Base-by-base conservation (phyloP, 371 early-diverging fungal genomes). In the Entomophthora muscae region DNA sequence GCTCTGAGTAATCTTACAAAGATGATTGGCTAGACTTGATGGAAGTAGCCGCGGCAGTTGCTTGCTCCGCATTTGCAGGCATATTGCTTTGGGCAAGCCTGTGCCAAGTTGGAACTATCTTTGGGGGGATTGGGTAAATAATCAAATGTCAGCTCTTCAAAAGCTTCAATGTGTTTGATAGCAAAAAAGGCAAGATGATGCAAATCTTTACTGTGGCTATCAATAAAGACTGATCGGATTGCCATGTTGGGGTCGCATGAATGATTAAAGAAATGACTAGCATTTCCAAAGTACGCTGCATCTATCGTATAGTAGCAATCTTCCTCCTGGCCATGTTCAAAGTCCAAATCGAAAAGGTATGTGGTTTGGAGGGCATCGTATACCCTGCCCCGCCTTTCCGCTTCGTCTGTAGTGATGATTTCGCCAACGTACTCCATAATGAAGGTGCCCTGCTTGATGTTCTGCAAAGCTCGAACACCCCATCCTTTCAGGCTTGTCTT, bases 211-310 rank as follows among this genome's bases (percentile, higher is more conserved):
- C 78, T 73, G 7, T 67, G 70, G 31, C 72, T 74, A 52, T 79
- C 79, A 24, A 72, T 68, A 29, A 72, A 71, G 1, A 83, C 77
- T 3, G 75, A 71, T 62, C 71, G 74, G 0, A 79, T 77, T 10
- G 66, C 67, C 13, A 82, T 60, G 62, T 84, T 84, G 1, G 82
- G 80, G 0, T 74, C 74, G 57, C 85, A 88, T 0, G 81, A 80
- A 59, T 90, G 90, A 61, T 88, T 90, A 52, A 88, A 77, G 66
- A 85, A 89, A 30, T 78, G 78, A 1, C 84, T 77, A 3, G 81
- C 75, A 57, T 85, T 86, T 26, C 88, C 90, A 28, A 67, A 65
- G 3, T 71, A 57, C 66, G 70, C 76, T 0, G 89, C 83, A 70
- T 90, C 89, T 60, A 89, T 73, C 2, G 76, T 73, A 59, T 22